These are phyloP conservation scores for Murraya paniculata DNA, from an alignment of 345 rosid species.

Conservation along the genomic window DNA sequence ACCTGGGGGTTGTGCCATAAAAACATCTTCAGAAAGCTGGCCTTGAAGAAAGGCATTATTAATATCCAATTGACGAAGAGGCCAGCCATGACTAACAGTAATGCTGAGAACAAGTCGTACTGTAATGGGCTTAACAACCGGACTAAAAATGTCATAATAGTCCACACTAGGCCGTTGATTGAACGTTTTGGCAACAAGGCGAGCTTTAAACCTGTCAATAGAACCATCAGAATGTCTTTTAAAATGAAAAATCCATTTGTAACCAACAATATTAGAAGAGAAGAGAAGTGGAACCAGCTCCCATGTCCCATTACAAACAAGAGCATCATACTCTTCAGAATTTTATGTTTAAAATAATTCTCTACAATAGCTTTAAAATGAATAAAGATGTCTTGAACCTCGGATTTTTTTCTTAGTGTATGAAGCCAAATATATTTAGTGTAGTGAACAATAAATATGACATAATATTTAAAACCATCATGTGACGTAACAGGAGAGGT, in stretches of 20 bases:
- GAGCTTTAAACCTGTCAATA: too few relatives aligned
- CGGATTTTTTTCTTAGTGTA: too few relatives aligned
- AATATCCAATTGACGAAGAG: neutral
- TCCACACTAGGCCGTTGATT: neutral
- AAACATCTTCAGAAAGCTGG: neutral
- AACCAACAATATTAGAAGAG: too few relatives aligned
- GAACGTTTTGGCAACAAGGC: neutral
- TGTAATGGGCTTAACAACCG: neutral
- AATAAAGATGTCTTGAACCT: too few relatives aligned
- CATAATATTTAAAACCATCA: neutral
- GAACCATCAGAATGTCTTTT: too few relatives aligned
- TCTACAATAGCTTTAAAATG: too few relatives aligned
- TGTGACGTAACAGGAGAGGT: neutral
- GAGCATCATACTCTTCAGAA: neutral
- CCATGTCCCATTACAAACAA: neutral
- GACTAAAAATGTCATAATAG: neutral
- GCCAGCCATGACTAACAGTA: neutral
- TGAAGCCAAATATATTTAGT: too few relatives aligned
- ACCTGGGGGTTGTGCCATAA: too few relatives aligned
- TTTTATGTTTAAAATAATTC: too few relatives aligned
- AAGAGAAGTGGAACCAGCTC: neutral
- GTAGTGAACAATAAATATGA: neutral
- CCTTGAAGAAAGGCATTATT: neutral
- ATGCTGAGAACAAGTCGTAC: neutral
- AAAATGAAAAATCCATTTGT: too few relatives aligned